Evolutionary conservation across 2,329 filamentous ascomycete species (phyloP).

Genomic region (Dichotomopilus funicola): DNA sequence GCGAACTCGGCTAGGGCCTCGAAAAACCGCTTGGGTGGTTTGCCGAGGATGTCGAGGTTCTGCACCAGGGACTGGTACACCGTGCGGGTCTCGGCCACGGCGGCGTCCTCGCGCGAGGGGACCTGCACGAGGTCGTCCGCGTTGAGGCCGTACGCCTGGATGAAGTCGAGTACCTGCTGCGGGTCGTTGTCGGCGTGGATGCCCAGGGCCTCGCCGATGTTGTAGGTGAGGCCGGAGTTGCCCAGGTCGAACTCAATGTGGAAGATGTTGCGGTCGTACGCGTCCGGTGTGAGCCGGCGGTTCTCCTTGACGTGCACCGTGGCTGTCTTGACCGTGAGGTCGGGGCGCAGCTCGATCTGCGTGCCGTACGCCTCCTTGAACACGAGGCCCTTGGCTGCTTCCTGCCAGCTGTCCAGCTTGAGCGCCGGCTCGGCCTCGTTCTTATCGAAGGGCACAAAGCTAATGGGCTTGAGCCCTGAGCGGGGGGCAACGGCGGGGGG

Average conservation of each 20-base stretch:
- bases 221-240: conserved; percentile 83
- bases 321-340: conserved; percentile 77
- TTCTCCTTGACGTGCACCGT: conserved; percentile 93
- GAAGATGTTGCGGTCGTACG: conserved; percentile 98
- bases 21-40: conserved; percentile 96
- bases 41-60: conserved; percentile 94
- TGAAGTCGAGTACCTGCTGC: conserved; percentile 73
- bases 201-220: conserved; percentile 93
- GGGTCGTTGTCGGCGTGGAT: conserved; percentile 93
- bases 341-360: conserved; percentile 67
- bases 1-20: conserved; percentile 85
- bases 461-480: conserved; percentile 68
- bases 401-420: conserved; percentile 68
- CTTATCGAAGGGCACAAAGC: conserved; percentile 77
- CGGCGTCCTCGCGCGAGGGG: conserved; percentile 70
- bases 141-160: conserved; percentile 80
- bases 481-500: conserved; percentile 44
- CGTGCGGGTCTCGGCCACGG: conserved; percentile 76
- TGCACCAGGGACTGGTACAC: conserved; percentile 87
- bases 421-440: conserved; percentile 61
- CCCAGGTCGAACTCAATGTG: conserved; percentile 98
- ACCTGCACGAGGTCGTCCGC: conserved; percentile 84
- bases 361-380: conserved; percentile 95
- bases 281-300: conserved; percentile 77
- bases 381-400: conserved; percentile 75